These are phyloP conservation scores for Dendrothele bispora DNA, from an alignment of 768 basidiomycete genomes.

Conservation along the genomic window DNA sequence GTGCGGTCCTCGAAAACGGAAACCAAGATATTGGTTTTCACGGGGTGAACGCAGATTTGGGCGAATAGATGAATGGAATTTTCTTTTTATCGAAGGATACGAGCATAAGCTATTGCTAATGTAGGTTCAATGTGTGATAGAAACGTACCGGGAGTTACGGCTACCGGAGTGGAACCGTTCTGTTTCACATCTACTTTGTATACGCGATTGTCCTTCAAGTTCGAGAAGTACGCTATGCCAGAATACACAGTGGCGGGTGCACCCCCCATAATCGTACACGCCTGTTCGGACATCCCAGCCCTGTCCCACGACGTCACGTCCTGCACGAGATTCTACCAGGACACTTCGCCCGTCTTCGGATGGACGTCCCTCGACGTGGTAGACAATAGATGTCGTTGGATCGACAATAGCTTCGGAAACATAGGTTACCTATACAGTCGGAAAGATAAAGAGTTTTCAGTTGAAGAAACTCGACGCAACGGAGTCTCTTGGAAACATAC, in stretches of 20 bases:
- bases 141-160: constrained; percentile 64
- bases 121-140: background rate
- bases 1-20: constrained; percentile 76
- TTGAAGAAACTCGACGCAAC: background rate
- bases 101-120: constrained; percentile 1
- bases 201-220: constrained; percentile 46
- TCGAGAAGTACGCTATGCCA: constrained; percentile 53
- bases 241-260: constrained; percentile 48
- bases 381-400: constrained; percentile 40
- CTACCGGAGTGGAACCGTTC: constrained; percentile 34
- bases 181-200: constrained; percentile 33
- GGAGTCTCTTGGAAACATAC: too few species aligned
- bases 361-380: constrained; percentile 62
- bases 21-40: constrained; percentile 50
- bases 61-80: constrained; percentile 63
- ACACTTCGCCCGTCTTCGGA: constrained; percentile 51
- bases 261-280: constrained; percentile 71
- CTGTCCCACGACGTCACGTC: constrained; percentile 51
- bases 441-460: background rate
- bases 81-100: constrained; percentile 25
- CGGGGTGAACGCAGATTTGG: constrained; percentile 59
- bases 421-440: constrained; percentile 37
- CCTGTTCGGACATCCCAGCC: constrained; percentile 57
- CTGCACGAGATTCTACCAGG: constrained; percentile 49
- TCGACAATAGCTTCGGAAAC: constrained; percentile 53